Percentiles rank a stretch among this genome's conserved stretches.
Conservation (phyloP, 495 filamentous ascomycete genomes). For the Penicillium canariense region DNA sequence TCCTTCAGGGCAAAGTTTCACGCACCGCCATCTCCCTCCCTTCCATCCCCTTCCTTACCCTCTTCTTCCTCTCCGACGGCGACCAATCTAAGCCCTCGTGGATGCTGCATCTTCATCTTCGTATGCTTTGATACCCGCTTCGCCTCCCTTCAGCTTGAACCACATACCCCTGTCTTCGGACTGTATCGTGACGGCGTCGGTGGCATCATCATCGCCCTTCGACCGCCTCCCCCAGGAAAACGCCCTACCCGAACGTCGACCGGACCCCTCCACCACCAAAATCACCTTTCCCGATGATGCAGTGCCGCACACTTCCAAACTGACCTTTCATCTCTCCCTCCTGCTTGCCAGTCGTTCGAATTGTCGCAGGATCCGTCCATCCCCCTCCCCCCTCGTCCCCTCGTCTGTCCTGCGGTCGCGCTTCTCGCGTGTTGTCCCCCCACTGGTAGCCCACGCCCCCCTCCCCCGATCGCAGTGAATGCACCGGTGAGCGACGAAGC, state of each 20-base stretch:
- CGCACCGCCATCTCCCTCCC: background rate
- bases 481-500: constrained; percentile 23
- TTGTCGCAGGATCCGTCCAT: constrained; percentile 16
- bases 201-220: constrained; percentile 6
- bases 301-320: constrained; percentile 18
- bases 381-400: constrained; percentile 8
- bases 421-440: constrained; percentile 29
- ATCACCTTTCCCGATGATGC: constrained; percentile 28
- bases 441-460: constrained; percentile 23
- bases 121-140: background rate
- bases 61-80: background rate
- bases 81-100: constrained; percentile 1
- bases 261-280: background rate
- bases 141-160: constrained; percentile 5
- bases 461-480: constrained; percentile 33
- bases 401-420: constrained; percentile 23
- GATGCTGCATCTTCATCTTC: background rate
- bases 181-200: constrained; percentile 2
- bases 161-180: background rate
- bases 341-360: constrained; percentile 17
- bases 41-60: background rate
- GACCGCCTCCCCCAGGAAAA: constrained; percentile 9
- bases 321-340: constrained; percentile 20
- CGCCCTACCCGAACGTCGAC: constrained; percentile 3
- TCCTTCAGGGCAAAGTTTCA: background rate